phyloP scores from a whole-genome alignment of 2,329 filamentous ascomycete genomes.

The Cadophora sp. region DNA sequence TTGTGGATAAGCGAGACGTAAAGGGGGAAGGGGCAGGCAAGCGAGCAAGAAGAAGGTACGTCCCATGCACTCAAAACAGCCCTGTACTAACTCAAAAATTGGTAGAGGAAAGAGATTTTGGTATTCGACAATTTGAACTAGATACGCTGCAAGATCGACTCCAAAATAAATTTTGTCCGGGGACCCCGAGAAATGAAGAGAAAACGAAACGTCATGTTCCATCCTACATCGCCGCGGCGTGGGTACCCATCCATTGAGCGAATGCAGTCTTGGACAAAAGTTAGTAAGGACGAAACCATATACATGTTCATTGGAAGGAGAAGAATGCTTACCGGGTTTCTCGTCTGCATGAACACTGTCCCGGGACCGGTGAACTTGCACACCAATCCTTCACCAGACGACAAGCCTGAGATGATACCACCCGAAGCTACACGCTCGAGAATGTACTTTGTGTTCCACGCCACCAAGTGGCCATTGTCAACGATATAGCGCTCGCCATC shows the following conservation, averaged over 20 bases:
- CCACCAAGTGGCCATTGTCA: constrained; percentile 91
- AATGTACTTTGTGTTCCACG: constrained; percentile 95
- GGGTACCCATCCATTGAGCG: constrained; percentile 42
- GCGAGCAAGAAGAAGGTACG: not conserved
- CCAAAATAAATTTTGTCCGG: constrained; percentile 12
- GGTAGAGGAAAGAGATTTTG: not conserved
- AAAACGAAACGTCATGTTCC: not conserved
- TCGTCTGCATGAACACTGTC: constrained; percentile 90
- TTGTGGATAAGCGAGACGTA: not conserved
- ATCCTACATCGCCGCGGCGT: constrained; percentile 37
- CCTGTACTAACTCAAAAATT: no score
- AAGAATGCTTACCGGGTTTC: constrained; percentile 71
- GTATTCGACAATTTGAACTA: constrained; percentile 17
- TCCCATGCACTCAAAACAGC: no score
- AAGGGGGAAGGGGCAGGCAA: constrained; percentile 3
- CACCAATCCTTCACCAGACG: constrained; percentile 84
- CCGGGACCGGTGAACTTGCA: constrained; percentile 95
- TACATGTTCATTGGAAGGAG: not conserved
- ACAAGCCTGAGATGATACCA: constrained; percentile 87
- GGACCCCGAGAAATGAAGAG: constrained; percentile 6
- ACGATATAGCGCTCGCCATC: constrained; percentile 88
- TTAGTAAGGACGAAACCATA: not conserved
- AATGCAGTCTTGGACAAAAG: constrained; percentile 36
- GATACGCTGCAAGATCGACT: constrained; percentile 18
- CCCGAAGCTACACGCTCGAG: constrained; percentile 90